Evolutionary conservation across 805 yeast genomes (phyloP).

Genomic region (Saturnispora hagleri): DNA sequence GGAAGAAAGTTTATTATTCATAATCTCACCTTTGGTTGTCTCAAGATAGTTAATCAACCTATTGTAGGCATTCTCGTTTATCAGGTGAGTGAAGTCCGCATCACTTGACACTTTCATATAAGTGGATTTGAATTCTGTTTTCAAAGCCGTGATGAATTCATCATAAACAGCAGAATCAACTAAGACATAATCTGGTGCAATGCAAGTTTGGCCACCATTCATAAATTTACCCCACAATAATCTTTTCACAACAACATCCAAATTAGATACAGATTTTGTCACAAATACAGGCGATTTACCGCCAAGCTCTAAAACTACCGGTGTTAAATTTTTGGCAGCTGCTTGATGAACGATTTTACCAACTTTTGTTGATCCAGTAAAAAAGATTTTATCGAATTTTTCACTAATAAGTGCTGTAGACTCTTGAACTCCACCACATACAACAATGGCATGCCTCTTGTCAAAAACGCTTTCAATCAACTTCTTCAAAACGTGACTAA

Average conservation of each 20-base stretch:
- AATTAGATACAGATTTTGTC: constrained; percentile 18
- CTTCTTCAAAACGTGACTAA: constrained; percentile 46
- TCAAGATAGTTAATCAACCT: constrained; percentile 37
- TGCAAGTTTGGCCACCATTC: constrained; percentile 87
- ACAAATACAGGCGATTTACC: constrained; percentile 86
- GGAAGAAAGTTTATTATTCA: constrained; percentile 41
- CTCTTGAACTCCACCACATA: constrained; percentile 64
- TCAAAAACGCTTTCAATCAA: constrained; percentile 46
- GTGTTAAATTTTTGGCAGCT: constrained; percentile 82
- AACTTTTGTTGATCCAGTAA: constrained; percentile 73
- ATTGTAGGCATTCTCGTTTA: constrained; percentile 44
- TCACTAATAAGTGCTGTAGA: constrained; percentile 49
- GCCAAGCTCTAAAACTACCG: constrained; percentile 75
- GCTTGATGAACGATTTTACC: constrained; percentile 70
- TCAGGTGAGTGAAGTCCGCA: constrained; percentile 49
- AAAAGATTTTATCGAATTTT: constrained; percentile 73
- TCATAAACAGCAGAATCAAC: constrained; percentile 51
- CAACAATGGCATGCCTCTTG: constrained; percentile 46
- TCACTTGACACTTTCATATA: constrained; percentile 27
- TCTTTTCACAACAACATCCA: constrained; percentile 44
- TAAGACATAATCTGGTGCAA: constrained; percentile 75
- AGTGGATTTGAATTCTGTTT: constrained; percentile 22
- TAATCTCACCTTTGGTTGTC: constrained; percentile 42
- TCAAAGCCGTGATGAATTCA: constrained; percentile 31
- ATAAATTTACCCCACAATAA: constrained; percentile 71